Base-by-base conservation (phyloP, 331 rosid genomes). In the Dryas integrifolia region DNA sequence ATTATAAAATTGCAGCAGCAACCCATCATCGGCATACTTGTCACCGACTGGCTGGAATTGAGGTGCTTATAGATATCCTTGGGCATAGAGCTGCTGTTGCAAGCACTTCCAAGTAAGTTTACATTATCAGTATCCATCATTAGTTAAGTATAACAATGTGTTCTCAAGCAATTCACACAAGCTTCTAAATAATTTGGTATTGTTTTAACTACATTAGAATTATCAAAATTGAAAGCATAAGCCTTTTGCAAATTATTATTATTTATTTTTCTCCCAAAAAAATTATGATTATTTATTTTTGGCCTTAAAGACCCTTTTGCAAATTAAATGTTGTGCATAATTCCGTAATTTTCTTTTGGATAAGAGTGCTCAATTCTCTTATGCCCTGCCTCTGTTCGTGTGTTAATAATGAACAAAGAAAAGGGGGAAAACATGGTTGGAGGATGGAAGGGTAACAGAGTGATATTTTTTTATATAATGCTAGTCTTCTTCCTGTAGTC, bases 1-100 rank as follows among this genome's bases (percentile, higher is more conserved):
- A 93, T 70, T 84, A 89, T 84, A 91, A 80, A 88, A 81, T 91
- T 82, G 82, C 88, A 57, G 92, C 93, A 60, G 98, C 98, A 79
- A 77, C 83, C 70, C 91, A 93, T 85, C 80, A 81, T 78, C 84
- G 98, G 82, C 98, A 93, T 69, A 88, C 88, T 81, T 84, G 96
- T 83, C 96, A 89, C 81, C 86, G 85, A 10, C 81, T 93, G 79
- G 92, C 92, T 57, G 95, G 92, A 74, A 82, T 93, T 67, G 95
- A 93, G 81, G 98, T 88, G 75, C 90, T 93, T 74, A 59, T 88
- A 49, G 82, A 77, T 75, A 76, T 86, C 78, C 87, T 93, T 69
- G 97, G 92, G 63, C 78, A 79, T 62, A 89, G 95, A 86, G 95
- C 83, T 80, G 78, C 90, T 65, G 80, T 85, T 84, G 81, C 92